Percentiles rank a stretch among this genome's conserved stretches.
phyloP scores from a whole-genome alignment of 1,284 basidiomycete genomes.

The Ustilago trichophora region DNA sequence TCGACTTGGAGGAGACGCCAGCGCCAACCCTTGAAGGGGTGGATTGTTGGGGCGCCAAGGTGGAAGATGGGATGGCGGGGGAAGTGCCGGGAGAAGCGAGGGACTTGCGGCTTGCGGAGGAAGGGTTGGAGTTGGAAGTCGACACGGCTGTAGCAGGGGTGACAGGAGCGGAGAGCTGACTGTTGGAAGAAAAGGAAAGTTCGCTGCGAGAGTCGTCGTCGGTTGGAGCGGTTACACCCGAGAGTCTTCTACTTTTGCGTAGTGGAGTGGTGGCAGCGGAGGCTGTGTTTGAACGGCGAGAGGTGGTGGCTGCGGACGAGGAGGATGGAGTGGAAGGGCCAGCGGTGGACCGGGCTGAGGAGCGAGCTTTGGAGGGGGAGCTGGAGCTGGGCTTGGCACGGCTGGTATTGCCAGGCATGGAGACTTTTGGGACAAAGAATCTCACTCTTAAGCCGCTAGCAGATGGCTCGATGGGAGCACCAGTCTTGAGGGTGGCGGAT shows the following conservation, averaged over 20 bases:
- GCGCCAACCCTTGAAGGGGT: constrained; percentile 35
- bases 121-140: constrained; percentile 20
- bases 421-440: constrained; percentile 1
- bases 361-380: constrained; percentile 39
- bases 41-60: constrained; percentile 32
- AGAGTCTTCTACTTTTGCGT: constrained; percentile 27
- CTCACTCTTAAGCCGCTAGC: no score
- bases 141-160: constrained; percentile 31
- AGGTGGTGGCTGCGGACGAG: no score
- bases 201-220: constrained; percentile 35
- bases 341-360: constrained; percentile 11
- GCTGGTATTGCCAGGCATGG: constrained; percentile 42
- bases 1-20: constrained; percentile 2
- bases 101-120: constrained; percentile 26
- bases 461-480: no score
- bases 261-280: constrained; percentile 1
- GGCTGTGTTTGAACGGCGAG: constrained; percentile 1
- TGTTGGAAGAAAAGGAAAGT: constrained; percentile 16
- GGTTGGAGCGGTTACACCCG: constrained; percentile 9
- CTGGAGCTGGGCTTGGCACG: constrained; percentile 29
- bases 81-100: constrained; percentile 19
- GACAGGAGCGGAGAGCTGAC: constrained; percentile 25
- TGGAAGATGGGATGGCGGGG: constrained; percentile 25
- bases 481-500: no score
- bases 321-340: not conserved